phyloP scores from a whole-genome alignment of 139 green algal species.

The Micractinium sp. region DNA sequence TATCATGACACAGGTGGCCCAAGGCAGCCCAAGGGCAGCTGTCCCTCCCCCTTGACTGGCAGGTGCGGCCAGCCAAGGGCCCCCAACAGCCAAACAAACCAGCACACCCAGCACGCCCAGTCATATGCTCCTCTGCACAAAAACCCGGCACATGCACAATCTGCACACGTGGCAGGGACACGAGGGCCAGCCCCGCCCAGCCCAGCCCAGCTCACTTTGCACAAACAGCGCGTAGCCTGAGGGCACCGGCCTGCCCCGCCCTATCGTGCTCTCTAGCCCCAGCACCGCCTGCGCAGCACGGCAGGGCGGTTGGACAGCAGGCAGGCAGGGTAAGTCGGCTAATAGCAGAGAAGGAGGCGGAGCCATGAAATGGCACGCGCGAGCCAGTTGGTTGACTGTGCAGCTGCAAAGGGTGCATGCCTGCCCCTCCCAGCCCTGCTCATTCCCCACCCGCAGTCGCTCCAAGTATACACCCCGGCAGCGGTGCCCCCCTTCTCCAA shows the following conservation, averaged over 20 bases:
- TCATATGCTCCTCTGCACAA: no score
- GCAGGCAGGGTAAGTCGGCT: background rate
- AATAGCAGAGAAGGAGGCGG: background rate
- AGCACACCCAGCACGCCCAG: background rate
- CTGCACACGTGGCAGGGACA: no score
- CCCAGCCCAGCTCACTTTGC: background rate
- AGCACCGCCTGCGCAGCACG: background rate
- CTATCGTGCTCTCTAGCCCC: background rate
- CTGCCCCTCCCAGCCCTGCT: no score
- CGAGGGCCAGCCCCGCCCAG: no score
- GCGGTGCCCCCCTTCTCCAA: no score
- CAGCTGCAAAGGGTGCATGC: background rate
- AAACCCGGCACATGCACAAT: no score
- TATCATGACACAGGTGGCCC: background rate
- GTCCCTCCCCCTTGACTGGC: no score
- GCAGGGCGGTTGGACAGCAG: background rate
- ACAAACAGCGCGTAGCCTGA: background rate
- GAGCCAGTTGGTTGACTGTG: background rate
- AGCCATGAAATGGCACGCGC: background rate
- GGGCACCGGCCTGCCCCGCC: background rate
- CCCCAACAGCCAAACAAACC: background rate
- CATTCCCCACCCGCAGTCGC: background rate
- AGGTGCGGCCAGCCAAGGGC: no score
- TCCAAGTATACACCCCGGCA: no score
- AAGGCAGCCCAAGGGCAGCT: no score